Conservation (phyloP, 371 early-diverging fungal species). For the Zychaea mexicana region DNA sequence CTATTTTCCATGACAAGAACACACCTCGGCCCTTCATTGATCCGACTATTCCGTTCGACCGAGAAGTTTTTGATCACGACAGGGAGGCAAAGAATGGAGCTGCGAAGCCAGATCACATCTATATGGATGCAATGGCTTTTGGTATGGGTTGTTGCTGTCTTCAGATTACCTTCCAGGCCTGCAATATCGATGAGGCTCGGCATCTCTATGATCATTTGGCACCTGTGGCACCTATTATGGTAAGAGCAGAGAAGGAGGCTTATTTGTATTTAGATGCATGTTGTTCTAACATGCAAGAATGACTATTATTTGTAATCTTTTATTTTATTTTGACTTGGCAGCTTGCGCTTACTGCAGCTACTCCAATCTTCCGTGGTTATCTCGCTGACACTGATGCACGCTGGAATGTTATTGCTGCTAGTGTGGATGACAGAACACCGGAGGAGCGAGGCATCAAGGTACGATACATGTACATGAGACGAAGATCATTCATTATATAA, state of each 20-base stretch:
- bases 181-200: conserved; percentile 92
- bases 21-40: conserved; percentile 93
- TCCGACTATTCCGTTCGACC: conserved; percentile 76
- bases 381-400: conserved; percentile 97
- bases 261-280: neutral
- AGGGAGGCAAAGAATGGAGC: conserved; percentile 71
- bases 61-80: conserved; percentile 62
- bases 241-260: conserved; percentile 19
- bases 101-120: conserved; percentile 90
- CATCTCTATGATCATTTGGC: conserved; percentile 96
- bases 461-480: conserved; percentile 1
- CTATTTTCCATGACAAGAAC: conserved; percentile 79
- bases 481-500: neutral
- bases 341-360: conserved; percentile 93
- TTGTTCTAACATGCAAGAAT: neutral
- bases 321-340: conserved; percentile 7
- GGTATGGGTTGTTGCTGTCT: conserved; percentile 99
- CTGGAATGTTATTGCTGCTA: conserved; percentile 96
- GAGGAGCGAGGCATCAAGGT: conserved; percentile 92
- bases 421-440: conserved; percentile 95
- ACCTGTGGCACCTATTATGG: conserved; percentile 92
- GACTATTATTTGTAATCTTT: neutral
- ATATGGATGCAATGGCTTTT: conserved; percentile 99
- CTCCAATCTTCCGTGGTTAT: conserved; percentile 95
- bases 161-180: conserved; percentile 99